Percentiles rank a stretch among this genome's conserved stretches.
Conservation (phyloP, 1,284 basidiomycete species). For the Sparassis latifolia region DNA sequence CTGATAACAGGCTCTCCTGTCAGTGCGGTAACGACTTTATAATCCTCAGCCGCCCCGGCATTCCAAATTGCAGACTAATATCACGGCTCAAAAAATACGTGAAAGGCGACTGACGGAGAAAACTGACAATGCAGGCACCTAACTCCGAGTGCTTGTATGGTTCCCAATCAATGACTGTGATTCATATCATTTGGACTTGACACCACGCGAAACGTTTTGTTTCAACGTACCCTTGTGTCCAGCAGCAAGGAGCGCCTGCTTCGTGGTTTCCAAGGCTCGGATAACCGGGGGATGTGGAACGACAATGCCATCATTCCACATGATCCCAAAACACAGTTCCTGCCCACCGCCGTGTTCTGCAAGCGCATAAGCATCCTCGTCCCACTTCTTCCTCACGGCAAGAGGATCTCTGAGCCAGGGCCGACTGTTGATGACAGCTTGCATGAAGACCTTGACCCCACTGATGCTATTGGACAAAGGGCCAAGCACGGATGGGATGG, state of each 20-base stretch:
- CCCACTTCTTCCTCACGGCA: conserved; percentile 43
- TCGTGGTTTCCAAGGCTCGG: conserved; percentile 41
- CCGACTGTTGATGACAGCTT: conserved; percentile 46
- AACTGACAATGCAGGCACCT: conserved; percentile 36
- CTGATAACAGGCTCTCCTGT: conserved; percentile 58
- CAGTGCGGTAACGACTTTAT: conserved; percentile 1
- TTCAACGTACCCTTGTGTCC: conserved; percentile 37
- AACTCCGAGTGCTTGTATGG: conserved; percentile 44
- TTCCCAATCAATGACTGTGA: conserved; percentile 15
- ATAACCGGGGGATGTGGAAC: conserved; percentile 45
- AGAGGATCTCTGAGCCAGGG: conserved; percentile 52
- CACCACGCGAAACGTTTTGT: background rate
- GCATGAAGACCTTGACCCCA: conserved; percentile 58
- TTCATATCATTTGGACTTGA: background rate
- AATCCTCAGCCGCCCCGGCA: conserved; percentile 10
- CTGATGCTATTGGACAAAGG: conserved; percentile 56
- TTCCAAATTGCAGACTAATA: conserved; percentile 13
- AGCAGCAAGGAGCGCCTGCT: conserved; percentile 37
- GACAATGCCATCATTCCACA: conserved; percentile 44
- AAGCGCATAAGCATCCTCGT: conserved; percentile 33
- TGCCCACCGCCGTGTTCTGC: conserved; percentile 41
- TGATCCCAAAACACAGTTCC: conserved; percentile 35
- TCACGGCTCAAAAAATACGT: background rate
- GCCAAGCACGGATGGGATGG: conserved; percentile 65
- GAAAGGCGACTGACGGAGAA: background rate